Base-by-base conservation (phyloP, 371 early-diverging fungal genomes). In the Mucor velutinosus region DNA sequence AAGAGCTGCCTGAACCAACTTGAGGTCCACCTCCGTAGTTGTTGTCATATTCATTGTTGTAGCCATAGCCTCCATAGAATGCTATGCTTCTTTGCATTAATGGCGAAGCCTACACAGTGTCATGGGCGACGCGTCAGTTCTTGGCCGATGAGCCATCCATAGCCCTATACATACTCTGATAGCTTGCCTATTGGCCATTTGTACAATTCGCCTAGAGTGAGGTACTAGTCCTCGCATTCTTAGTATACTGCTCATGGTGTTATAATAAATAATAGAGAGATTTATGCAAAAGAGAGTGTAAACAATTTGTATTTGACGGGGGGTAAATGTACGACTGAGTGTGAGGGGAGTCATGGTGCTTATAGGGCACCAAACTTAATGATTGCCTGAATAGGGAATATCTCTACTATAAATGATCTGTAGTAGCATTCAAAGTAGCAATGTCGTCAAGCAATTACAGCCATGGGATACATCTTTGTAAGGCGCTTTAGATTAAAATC, bases 11-110 rank as follows among this genome's bases (percentile, higher is more conserved):
- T 25, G 65, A 39, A 3, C 75, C 64, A 17, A 60, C 60, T 15
- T 60, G 62, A 25, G 71, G 33, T 37, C 37, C 37, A 21, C 72
- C 69, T 25, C 57, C 57, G 11, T 70, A 56, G 23, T 69, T 64
- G 27, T 74, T 64, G 53, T 79, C 83, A 58, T 80, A 80, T 33
- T 80, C 79, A 30, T 70, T 78, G 21, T 73, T 75, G 45, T 70
- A 65, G 27, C 57, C 55, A 49, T 83, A 81, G 17, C 77, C 76
- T 15, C 80, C 72, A 55, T 83, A 81, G 17, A 55, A 58, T 19
- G 71, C 77, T 39, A 64, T 37, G 29, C 67, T 64, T 49, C 51
- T 63, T 35, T 67, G 57, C 23, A 74, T 12, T 39, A 67, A 12
- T 41, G 74, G 74, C 2, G 62, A 43, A 29, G 74, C 12, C 74